These are phyloP conservation scores for Diplodia seriata DNA, from an alignment of 2,329 filamentous ascomycete species.

Conservation along the genomic window DNA sequence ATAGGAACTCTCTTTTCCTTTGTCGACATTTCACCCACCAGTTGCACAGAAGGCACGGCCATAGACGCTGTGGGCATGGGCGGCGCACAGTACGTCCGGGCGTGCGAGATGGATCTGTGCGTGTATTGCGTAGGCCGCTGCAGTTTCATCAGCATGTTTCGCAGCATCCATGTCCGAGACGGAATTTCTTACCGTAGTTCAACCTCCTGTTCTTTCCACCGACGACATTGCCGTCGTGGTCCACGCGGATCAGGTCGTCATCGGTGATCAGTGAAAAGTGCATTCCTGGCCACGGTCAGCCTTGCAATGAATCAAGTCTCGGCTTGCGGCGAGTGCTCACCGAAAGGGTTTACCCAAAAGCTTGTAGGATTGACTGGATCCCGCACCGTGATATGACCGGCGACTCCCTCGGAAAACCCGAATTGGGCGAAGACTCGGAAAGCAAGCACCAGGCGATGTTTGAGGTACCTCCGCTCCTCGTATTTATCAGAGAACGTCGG, in stretches of 20 bases:
- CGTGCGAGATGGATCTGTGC: conserved; percentile 65
- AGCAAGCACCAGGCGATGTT: conserved; percentile 47
- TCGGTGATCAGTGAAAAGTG: conserved; percentile 67
- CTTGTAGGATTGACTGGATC: conserved; percentile 65
- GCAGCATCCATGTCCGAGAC: conserved; percentile 56
- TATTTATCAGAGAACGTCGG: conserved; percentile 48
- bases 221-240: conserved; percentile 64
- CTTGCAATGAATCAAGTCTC: conserved; percentile 43
- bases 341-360: conserved; percentile 74
- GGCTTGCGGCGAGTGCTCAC: conserved; percentile 57
- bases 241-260: conserved; percentile 67
- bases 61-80: conserved; percentile 65
- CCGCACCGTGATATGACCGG: conserved; percentile 68
- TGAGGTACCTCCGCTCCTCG: conserved; percentile 48
- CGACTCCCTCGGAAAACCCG: conserved; percentile 56
- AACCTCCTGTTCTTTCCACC: conserved; percentile 59
- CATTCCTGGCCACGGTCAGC: conserved; percentile 70
- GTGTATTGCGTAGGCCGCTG: conserved; percentile 66
- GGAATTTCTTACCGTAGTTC: conserved; percentile 65
- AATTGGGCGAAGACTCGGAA: conserved; percentile 50
- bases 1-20: neutral
- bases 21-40: conserved; percentile 44
- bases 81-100: conserved; percentile 65
- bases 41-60: conserved; percentile 68
- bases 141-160: conserved; percentile 37